phyloP scores from a whole-genome alignment of 208 protist species.

The Leishmania mexicana region DNA sequence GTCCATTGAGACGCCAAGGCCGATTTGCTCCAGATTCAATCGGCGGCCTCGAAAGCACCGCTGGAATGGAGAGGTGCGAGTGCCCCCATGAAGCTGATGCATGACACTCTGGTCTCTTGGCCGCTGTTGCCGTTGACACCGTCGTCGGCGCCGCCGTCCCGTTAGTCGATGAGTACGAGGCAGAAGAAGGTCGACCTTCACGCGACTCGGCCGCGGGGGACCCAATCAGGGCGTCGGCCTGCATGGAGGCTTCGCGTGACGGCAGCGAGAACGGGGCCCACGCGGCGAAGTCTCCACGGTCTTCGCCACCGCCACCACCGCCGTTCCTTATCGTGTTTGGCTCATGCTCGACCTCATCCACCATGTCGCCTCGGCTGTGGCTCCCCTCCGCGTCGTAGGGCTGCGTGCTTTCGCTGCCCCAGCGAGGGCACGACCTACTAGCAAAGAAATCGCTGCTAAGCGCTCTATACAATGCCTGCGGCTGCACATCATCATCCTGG shows the following conservation, averaged over 20 bases:
- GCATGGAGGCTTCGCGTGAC: neutral
- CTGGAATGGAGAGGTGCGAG: slow-evolving; percentile 10
- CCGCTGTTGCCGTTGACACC: neutral
- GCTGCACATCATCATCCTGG: neutral
- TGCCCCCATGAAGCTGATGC: neutral
- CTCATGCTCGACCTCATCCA: neutral
- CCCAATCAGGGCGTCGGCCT: neutral
- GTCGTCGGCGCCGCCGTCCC: neutral
- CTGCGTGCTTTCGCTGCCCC: slow-evolving; percentile 6
- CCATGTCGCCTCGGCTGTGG: neutral
- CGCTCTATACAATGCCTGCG: neutral
- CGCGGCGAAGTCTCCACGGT: neutral
- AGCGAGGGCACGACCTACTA: neutral
- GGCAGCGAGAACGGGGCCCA: neutral
- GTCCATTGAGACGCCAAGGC: neutral
- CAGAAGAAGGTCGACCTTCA: neutral
- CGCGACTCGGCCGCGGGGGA: neutral
- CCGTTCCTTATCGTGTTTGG: neutral
- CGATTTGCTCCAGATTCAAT: slow-evolving; percentile 9
- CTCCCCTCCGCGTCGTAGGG: slow-evolving; percentile 2
- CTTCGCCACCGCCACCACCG: neutral
- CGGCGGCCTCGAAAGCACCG: slow-evolving; percentile 21
- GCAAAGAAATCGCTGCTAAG: neutral
- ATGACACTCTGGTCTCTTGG: neutral
- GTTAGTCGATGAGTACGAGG: neutral